Conservation (phyloP, 2,329 filamentous ascomycete genomes). For the Epichloe baconii region DNA sequence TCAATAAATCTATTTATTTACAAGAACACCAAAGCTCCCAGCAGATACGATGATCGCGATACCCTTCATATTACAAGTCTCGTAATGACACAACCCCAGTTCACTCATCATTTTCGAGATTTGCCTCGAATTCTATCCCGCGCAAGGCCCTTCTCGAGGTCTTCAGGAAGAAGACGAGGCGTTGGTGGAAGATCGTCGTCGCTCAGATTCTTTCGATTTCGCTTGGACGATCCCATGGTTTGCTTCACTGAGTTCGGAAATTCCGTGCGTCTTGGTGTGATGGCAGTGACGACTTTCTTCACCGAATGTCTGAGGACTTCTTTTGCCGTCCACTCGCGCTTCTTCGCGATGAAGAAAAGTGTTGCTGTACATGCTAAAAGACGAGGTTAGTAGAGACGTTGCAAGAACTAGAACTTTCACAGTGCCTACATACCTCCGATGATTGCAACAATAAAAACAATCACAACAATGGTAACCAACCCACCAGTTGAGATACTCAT, state of each 20-base stretch:
- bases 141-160: conserved; percentile 45
- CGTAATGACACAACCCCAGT: neutral
- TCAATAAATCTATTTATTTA: conserved; percentile 7
- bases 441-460: conserved; percentile 53
- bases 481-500: conserved; percentile 55
- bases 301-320: conserved; percentile 59
- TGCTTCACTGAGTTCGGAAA: conserved; percentile 47
- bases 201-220: conserved; percentile 30
- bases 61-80: neutral
- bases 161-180: conserved; percentile 37
- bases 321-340: conserved; percentile 69
- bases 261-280: conserved; percentile 48
- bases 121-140: conserved; percentile 24
- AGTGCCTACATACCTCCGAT: conserved; percentile 47
- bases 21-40: conserved; percentile 5
- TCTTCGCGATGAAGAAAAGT: conserved; percentile 72
- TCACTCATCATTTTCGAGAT: conserved; percentile 10
- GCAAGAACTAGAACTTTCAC: neutral
- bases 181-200: conserved; percentile 46
- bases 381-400: neutral
- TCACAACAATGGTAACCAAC: conserved; percentile 60
- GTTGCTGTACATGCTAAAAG: conserved; percentile 46
- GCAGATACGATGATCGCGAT: neutral
- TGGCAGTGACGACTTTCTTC: conserved; percentile 44
- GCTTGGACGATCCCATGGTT: conserved; percentile 14